A percentile compares a stretch with the other conserved stretches of the same genome.
Conservation (phyloP, 192 early-diverging fungal genomes). For the Backusella mclennaniae region DNA sequence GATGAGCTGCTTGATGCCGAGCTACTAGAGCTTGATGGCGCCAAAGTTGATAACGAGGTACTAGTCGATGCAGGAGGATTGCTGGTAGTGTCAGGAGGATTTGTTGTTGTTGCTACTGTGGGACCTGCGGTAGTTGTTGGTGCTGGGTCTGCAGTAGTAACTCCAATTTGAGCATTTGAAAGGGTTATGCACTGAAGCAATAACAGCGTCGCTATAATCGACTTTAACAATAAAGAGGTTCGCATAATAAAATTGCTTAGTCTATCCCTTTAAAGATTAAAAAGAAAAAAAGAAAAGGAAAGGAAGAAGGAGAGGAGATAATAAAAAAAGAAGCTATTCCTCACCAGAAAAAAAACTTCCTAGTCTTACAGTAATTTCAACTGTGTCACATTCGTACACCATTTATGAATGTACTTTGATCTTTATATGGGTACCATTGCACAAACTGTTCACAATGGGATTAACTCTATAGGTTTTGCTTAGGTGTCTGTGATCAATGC, state of each 20-base stretch:
- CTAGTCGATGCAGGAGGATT: neutral
- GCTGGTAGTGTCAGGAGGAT: neutral
- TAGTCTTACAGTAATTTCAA: neutral
- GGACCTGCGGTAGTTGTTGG: neutral
- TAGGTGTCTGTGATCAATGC: neutral
- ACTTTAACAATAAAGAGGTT: neutral
- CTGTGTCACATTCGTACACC: slow-evolving; percentile 2
- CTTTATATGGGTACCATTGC: neutral
- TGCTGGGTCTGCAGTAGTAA: neutral
- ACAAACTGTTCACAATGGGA: neutral
- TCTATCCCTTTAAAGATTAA: neutral
- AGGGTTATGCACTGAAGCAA: neutral
- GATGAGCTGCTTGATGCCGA: neutral
- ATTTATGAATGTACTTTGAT: neutral
- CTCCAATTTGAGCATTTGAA: neutral
- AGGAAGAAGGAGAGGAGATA: neutral
- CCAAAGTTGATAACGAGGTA: neutral
- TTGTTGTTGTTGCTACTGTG: neutral
- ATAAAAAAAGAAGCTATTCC: slow-evolving; percentile 6
- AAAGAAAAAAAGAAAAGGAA: neutral
- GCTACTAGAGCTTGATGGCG: neutral
- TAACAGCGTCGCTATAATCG: neutral
- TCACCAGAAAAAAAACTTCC: neutral
- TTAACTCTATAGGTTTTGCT: neutral
- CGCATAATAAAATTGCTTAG: neutral